A percentile compares a stretch with the other conserved stretches of the same genome.
phyloP scores from a whole-genome alignment of 2,329 filamentous ascomycete genomes.

The Ascochyta fabae region DNA sequence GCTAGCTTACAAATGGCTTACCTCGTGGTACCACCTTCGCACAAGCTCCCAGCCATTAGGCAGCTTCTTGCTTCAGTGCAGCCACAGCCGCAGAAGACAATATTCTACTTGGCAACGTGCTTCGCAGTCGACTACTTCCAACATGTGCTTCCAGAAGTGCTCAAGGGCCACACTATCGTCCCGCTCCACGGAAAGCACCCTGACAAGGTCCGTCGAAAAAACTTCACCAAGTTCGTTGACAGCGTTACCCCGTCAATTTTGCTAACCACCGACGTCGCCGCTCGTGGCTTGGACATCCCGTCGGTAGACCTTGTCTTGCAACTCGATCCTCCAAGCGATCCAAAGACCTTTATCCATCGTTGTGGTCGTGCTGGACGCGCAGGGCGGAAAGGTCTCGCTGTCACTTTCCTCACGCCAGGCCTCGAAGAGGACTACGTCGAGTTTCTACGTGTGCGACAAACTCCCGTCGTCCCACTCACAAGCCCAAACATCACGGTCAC shows the following conservation, averaged over 20 bases:
- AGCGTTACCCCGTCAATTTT: constrained; percentile 79
- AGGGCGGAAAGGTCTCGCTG: constrained; percentile 76
- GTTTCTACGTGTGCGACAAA: constrained; percentile 86
- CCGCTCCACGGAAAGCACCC: constrained; percentile 92
- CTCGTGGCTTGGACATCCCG: constrained; percentile 88
- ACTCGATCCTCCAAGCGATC: constrained; percentile 83
- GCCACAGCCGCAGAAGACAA: constrained; percentile 80
- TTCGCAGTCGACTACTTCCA: constrained; percentile 95
- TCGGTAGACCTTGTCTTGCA: constrained; percentile 91
- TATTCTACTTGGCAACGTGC: constrained; percentile 92
- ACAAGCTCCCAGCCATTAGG: constrained; percentile 78
- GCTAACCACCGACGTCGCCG: constrained; percentile 90
- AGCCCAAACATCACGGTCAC: constrained; percentile 64
- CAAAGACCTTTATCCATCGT: constrained; percentile 78
- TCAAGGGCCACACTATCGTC: constrained; percentile 74
- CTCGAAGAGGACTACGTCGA: constrained; percentile 87
- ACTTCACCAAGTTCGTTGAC: constrained; percentile 80
- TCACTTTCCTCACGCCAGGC: constrained; percentile 84
- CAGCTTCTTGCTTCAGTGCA: constrained; percentile 73
- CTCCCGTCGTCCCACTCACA: constrained; percentile 72
- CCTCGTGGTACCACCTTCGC: constrained; percentile 73
- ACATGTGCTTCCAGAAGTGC: constrained; percentile 73
- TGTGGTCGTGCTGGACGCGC: constrained; percentile 69
- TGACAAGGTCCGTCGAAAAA: constrained; percentile 84
- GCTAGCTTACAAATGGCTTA: constrained; percentile 94